Conservation (phyloP, 768 basidiomycete species). For the Baorangia bicolor region DNA sequence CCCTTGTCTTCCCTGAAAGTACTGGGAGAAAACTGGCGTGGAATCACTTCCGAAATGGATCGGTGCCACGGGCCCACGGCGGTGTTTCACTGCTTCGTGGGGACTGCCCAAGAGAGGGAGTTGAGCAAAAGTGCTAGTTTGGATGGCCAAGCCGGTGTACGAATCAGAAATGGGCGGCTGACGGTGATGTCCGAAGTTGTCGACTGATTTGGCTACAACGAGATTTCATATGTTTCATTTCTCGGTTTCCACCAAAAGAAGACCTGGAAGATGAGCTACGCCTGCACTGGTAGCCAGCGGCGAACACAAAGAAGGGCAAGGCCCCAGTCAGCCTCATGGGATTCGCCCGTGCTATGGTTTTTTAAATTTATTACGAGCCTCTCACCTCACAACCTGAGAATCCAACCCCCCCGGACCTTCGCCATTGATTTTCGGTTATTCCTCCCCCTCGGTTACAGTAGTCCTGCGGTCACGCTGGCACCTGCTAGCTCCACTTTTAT, state of each 20-base stretch:
- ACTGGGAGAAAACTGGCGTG: background rate
- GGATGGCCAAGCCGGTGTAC: too few relatives aligned
- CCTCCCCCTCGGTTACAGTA: slow-evolving; percentile 8
- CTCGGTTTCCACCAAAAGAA: background rate
- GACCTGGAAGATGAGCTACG: background rate
- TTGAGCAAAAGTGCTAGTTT: too few relatives aligned
- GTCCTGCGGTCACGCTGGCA: slow-evolving; percentile 8
- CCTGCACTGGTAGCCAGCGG: background rate
- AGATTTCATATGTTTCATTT: background rate
- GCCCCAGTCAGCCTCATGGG: slow-evolving; percentile 20
- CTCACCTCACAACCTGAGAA: background rate
- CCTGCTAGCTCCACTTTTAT: slow-evolving; percentile 1
- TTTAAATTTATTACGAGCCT: background rate
- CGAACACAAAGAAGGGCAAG: background rate
- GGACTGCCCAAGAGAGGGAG: background rate
- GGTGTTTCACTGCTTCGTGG: too few relatives aligned
- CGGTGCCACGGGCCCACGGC: background rate
- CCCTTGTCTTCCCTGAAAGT: background rate
- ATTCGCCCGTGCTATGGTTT: slow-evolving; percentile 5
- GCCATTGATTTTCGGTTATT: slow-evolving; percentile 9
- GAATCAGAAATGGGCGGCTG: too few relatives aligned
- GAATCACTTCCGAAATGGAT: slow-evolving; percentile 1
- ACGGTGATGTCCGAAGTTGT: too few relatives aligned
- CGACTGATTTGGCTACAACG: background rate
- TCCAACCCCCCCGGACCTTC: background rate